Percentiles rank a stretch among this genome's conserved stretches.
Evolutionary conservation across 2,329 filamentous ascomycete species (phyloP).

Genomic region (Epichloe festucae): DNA sequence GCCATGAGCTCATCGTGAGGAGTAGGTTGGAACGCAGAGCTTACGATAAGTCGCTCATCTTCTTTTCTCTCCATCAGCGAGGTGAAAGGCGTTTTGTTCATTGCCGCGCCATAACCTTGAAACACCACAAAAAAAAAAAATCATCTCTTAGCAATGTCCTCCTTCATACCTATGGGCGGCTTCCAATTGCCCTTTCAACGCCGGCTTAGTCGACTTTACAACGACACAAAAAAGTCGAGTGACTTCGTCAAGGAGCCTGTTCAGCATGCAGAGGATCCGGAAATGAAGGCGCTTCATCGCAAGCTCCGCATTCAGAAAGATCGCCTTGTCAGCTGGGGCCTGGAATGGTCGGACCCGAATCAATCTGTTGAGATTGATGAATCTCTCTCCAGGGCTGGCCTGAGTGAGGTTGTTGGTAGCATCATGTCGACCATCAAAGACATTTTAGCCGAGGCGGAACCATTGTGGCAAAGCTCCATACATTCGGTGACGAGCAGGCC

Average conservation of each 20-base stretch:
- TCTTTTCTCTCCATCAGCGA: no score
- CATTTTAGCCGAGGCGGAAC: conserved; percentile 63
- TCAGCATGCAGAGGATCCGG: conserved; percentile 51
- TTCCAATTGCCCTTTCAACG: conserved; percentile 46
- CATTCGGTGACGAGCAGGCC: conserved; percentile 26
- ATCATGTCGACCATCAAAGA: conserved; percentile 74
- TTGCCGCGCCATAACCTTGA: no score
- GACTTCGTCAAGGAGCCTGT: conserved; percentile 56
- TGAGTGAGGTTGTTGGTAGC: conserved; percentile 65
- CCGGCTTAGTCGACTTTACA: conserved; percentile 60
- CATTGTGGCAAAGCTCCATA: conserved; percentile 52
- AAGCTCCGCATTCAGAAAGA: conserved; percentile 73
- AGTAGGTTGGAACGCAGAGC: background rate
- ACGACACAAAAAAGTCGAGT: conserved; percentile 70
- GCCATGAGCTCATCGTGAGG: background rate
- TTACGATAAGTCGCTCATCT: background rate
- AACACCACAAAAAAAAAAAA: no score
- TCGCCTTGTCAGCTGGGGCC: conserved; percentile 63
- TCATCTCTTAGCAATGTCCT: conserved; percentile 29
- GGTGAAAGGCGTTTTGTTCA: no score
- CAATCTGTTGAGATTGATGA: conserved; percentile 59
- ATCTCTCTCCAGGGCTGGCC: conserved; percentile 56
- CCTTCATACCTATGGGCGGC: conserved; percentile 36
- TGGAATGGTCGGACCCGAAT: conserved; percentile 66
- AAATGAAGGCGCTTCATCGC: conserved; percentile 58